Percentiles rank a stretch among this genome's conserved stretches.
phyloP scores from a whole-genome alignment of 495 filamentous ascomycete species.

The Trichoderma reesei region DNA sequence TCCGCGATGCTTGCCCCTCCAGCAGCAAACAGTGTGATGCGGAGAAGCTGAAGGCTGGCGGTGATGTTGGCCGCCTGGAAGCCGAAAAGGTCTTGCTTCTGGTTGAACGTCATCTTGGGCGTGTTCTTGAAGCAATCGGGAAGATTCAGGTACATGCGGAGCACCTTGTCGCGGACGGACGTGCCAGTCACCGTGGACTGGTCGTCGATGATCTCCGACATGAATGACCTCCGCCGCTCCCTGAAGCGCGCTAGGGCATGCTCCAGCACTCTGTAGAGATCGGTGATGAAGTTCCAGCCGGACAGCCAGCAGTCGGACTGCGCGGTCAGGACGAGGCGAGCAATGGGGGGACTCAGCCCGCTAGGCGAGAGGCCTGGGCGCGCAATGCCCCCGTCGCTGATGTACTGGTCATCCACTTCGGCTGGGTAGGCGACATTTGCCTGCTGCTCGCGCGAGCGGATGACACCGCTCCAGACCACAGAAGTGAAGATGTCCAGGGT shows the following conservation, averaged over 20 bases:
- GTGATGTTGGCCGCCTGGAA: constrained; percentile 47
- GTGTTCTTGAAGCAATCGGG: constrained; percentile 31
- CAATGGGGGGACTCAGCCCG: constrained; percentile 11
- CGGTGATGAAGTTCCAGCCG: constrained; percentile 44
- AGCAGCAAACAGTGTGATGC: constrained; percentile 38
- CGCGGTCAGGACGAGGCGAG: constrained; percentile 12
- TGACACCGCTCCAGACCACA: constrained; percentile 38
- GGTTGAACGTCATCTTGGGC: constrained; percentile 24
- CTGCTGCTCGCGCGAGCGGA: constrained; percentile 35
- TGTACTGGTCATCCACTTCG: constrained; percentile 33
- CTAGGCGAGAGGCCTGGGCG: constrained; percentile 17
- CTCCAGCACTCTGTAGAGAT: constrained; percentile 42
- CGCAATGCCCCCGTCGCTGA: constrained; percentile 18
- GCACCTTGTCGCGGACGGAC: constrained; percentile 31
- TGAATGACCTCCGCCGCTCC: constrained; percentile 15
- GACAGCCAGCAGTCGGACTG: constrained; percentile 31
- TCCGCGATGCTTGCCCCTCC: constrained; percentile 29
- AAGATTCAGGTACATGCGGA: constrained; percentile 30
- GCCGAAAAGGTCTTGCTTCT: constrained; percentile 31
- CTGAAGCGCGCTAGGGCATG: constrained; percentile 25
- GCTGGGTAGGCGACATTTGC: constrained; percentile 35
- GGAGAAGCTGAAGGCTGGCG: constrained; percentile 40
- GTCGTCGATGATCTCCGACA: constrained; percentile 16
- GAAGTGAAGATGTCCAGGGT: constrained; percentile 40
- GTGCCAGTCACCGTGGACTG: constrained; percentile 22